A percentile compares a stretch with the other conserved stretches of the same genome.
Conservation (phyloP, 2,329 filamentous ascomycete species). For the Raffaelea albimanens region DNA sequence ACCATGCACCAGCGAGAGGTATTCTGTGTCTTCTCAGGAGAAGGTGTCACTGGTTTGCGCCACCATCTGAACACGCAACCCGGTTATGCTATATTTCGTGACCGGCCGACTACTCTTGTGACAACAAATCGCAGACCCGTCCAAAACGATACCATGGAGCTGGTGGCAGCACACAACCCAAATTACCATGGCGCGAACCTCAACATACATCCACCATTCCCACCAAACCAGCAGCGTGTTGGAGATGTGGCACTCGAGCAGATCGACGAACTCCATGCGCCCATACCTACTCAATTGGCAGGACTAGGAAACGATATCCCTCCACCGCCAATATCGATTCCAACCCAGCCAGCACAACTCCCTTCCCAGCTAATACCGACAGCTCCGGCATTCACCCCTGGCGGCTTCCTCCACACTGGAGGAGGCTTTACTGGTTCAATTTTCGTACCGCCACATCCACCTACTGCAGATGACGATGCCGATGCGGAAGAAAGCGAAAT, state of each 20-base stretch:
- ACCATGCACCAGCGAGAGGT: slow-evolving; percentile 90
- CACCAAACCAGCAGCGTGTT: too few relatives aligned
- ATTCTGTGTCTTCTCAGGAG: slow-evolving; percentile 94
- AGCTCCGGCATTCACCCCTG: slow-evolving; percentile 3
- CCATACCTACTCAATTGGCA: slow-evolving; percentile 19
- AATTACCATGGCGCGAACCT: background rate
- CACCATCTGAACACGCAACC: slow-evolving; percentile 59
- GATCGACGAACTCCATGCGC: slow-evolving; percentile 23
- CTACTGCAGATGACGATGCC: background rate
- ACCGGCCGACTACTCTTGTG: slow-evolving; percentile 14
- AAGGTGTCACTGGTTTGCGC: slow-evolving; percentile 68
- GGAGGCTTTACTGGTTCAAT: background rate
- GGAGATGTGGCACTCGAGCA: too few relatives aligned
- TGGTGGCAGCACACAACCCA: too few relatives aligned
- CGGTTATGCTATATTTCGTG: slow-evolving; percentile 35
- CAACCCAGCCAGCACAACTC: background rate
- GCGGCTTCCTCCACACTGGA: background rate
- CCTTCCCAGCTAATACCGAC: slow-evolving; percentile 1
- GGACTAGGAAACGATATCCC: background rate
- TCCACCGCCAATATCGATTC: background rate
- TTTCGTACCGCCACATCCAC: background rate
- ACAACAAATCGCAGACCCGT: slow-evolving; percentile 8
- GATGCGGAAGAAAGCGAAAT: background rate
- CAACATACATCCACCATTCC: background rate
- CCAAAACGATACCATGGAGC: background rate